Evolutionary conservation across 805 yeast genomes (phyloP).

Genomic region (Sugiyamaella valdiviana): DNA sequence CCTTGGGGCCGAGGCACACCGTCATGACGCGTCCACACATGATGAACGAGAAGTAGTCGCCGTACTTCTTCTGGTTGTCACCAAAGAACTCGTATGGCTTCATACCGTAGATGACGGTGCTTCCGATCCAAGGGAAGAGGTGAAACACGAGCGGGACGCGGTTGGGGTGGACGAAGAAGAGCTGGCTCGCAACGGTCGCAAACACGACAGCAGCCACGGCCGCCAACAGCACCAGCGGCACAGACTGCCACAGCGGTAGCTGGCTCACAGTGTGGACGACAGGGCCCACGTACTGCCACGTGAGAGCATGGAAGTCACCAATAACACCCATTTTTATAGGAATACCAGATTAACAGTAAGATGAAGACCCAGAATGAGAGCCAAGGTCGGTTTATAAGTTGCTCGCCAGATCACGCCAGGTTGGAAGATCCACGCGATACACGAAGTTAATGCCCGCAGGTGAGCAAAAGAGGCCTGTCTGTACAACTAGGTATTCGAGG

Average conservation of each 20-base stretch:
- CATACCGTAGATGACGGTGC: constrained; percentile 84
- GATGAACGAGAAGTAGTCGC: constrained; percentile 88
- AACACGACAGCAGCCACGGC: constrained; percentile 19
- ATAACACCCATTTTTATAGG: constrained; percentile 13
- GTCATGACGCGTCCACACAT: constrained; percentile 90
- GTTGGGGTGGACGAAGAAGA: constrained; percentile 41
- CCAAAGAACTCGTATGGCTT: constrained; percentile 88
- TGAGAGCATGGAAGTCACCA: constrained; percentile 6
- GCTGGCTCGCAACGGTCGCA: constrained; percentile 31
- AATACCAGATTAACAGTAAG: neutral
- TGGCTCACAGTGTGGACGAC: neutral
- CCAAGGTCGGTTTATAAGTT: neutral
- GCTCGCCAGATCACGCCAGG: no score
- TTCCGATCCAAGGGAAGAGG: constrained; percentile 94
- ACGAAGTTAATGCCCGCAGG: no score
- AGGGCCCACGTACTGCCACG: constrained; percentile 6
- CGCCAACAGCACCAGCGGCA: constrained; percentile 22
- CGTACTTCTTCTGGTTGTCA: constrained; percentile 70
- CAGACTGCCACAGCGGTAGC: constrained; percentile 20
- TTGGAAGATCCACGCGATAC: no score
- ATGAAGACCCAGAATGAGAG: neutral
- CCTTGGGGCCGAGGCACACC: constrained; percentile 93
- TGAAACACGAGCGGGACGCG: constrained; percentile 86
- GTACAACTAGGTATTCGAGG: no score
- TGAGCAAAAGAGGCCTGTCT: no score